Conservation (phyloP, 805 yeast species). For the Schwanniomyces vanrijiae region DNA sequence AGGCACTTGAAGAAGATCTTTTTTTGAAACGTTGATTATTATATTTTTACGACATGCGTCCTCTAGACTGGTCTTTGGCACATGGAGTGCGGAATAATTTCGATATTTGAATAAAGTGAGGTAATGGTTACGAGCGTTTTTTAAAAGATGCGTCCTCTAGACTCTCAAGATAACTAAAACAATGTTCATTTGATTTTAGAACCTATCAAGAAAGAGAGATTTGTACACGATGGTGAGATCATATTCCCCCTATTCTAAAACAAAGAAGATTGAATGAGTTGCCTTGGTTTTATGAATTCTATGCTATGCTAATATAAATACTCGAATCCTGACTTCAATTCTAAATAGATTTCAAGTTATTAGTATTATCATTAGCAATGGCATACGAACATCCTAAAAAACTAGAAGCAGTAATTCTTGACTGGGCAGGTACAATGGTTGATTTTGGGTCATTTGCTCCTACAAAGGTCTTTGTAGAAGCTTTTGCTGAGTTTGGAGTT, state of each 20-base stretch:
- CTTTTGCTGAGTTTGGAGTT: neutral
- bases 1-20: neutral
- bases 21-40: neutral
- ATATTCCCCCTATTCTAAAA: too few relatives aligned
- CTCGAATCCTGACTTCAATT: too few relatives aligned
- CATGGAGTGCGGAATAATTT: neutral
- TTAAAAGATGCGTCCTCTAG: neutral
- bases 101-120: neutral
- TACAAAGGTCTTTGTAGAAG: neutral
- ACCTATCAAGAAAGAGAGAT: neutral
- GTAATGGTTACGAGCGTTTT: neutral
- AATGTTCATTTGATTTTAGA: neutral
- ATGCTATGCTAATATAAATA: too few relatives aligned
- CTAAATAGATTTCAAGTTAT: too few relatives aligned
- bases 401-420: neutral
- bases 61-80: neutral
- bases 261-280: too few relatives aligned
- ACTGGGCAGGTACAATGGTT: constrained; percentile 1
- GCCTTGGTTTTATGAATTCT: too few relatives aligned
- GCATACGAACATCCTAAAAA: neutral
- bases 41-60: neutral
- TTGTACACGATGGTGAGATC: too few relatives aligned
- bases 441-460: constrained; percentile 1
- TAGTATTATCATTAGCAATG: too few relatives aligned
- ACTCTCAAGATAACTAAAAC: neutral